phyloP scores from a whole-genome alignment of 2,329 filamentous ascomycete species.

The Fusarium sp. region DNA sequence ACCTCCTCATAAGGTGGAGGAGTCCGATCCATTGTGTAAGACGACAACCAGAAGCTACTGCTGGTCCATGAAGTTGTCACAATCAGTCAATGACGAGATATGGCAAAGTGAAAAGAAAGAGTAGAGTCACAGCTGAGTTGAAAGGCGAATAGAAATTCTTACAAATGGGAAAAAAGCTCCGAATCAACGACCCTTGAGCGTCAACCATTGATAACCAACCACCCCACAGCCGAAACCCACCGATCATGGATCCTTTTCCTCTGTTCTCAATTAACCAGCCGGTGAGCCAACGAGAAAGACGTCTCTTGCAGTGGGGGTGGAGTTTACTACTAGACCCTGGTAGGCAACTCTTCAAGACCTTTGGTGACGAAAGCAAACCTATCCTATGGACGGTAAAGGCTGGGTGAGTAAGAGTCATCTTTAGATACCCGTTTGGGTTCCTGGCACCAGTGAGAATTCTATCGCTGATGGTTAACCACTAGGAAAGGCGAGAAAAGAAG shows the following conservation, averaged over 20 bases:
- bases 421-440: not conserved
- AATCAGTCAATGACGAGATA: not conserved
- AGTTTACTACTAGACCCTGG: constrained; percentile 5
- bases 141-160: constrained; percentile 11
- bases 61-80: constrained; percentile 1
- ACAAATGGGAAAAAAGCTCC: constrained; percentile 23
- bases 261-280: constrained; percentile 9
- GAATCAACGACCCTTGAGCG: constrained; percentile 21
- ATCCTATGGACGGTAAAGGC: not conserved
- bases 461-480: constrained; percentile 16
- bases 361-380: constrained; percentile 20
- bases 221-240: constrained; percentile 32
- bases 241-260: constrained; percentile 35
- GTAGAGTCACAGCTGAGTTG: constrained; percentile 5
- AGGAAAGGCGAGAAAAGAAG: not conserved
- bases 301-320: constrained; percentile 27
- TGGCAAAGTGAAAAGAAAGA: constrained; percentile 6
- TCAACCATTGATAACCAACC: constrained; percentile 27
- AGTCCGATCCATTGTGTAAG: constrained; percentile 26
- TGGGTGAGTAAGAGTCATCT: not conserved
- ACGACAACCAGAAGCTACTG: not conserved
- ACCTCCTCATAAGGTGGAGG: constrained; percentile 36
- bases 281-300: constrained; percentile 18
- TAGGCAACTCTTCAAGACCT: constrained; percentile 9
- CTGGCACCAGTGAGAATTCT: not conserved